Evolutionary conservation across 2,329 filamentous ascomycete species (phyloP).

Genomic region (Dothideomycetes sp.): DNA sequence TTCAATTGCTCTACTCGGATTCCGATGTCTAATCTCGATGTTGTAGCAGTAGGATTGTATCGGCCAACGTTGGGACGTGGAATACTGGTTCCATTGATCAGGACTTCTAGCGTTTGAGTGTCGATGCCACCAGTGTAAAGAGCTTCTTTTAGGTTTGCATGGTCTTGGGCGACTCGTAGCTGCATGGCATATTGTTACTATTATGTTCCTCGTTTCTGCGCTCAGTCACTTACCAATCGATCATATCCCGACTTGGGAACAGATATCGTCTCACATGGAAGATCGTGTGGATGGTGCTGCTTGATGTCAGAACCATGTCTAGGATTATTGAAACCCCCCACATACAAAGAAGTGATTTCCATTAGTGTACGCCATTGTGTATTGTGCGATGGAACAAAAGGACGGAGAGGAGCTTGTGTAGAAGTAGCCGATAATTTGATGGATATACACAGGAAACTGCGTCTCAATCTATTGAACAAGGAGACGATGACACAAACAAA

Average conservation of each 20-base stretch:
- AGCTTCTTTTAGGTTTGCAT: slow-evolving; percentile 41
- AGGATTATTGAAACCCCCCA: too few species aligned
- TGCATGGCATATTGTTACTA: slow-evolving; percentile 15
- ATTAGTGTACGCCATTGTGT: too few species aligned
- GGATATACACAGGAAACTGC: too few species aligned
- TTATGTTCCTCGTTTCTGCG: background rate
- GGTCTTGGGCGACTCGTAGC: slow-evolving; percentile 41
- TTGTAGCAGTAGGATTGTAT: slow-evolving; percentile 17
- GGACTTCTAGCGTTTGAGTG: slow-evolving; percentile 40
- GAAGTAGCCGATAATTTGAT: too few species aligned
- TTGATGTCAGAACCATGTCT: too few species aligned
- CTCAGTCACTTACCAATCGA: background rate
- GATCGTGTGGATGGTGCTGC: too few species aligned
- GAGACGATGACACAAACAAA: too few species aligned
- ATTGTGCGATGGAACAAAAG: too few species aligned
- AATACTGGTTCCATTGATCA: slow-evolving; percentile 29
- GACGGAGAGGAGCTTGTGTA: too few species aligned
- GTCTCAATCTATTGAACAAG: too few species aligned
- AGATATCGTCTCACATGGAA: too few species aligned
- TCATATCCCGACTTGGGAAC: background rate
- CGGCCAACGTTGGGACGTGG: slow-evolving; percentile 13
- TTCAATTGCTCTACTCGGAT: slow-evolving; percentile 20
- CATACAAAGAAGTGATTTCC: too few species aligned
- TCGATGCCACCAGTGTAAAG: slow-evolving; percentile 44
- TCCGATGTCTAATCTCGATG: slow-evolving; percentile 15